Percentiles rank a stretch among this genome's conserved stretches.
These are phyloP conservation scores for Sarocladium brachiariae DNA, from an alignment of 2,329 filamentous ascomycete species.

Conservation along the genomic window DNA sequence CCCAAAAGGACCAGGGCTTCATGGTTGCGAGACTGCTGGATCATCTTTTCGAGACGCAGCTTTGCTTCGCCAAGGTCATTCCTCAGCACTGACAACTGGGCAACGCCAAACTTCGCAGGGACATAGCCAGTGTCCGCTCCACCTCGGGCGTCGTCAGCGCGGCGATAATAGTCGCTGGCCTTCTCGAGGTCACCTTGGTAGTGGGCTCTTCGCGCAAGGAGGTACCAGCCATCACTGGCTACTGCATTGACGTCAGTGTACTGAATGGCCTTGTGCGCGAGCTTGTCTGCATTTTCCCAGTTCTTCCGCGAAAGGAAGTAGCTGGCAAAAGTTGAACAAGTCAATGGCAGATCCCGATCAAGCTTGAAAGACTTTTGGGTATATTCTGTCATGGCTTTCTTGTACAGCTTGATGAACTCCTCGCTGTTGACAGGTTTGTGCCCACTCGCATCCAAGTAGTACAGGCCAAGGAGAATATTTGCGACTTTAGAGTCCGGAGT, in stretches of 20 bases:
- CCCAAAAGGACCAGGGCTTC: slow-evolving; percentile 92
- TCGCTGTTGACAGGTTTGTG: slow-evolving; percentile 77
- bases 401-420: slow-evolving; percentile 78
- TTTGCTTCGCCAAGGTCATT: slow-evolving; percentile 88
- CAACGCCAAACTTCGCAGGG: slow-evolving; percentile 89
- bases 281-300: slow-evolving; percentile 72
- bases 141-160: slow-evolving; percentile 85
- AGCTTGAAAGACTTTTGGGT: slow-evolving; percentile 90
- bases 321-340: slow-evolving; percentile 81
- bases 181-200: slow-evolving; percentile 67
- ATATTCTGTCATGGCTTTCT: slow-evolving; percentile 89
- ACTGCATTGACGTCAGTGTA: slow-evolving; percentile 94
- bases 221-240: slow-evolving; percentile 95
- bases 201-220: slow-evolving; percentile 87
- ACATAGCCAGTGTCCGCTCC: slow-evolving; percentile 86
- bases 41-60: slow-evolving; percentile 87
- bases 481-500: slow-evolving; percentile 79
- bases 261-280: slow-evolving; percentile 90
- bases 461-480: slow-evolving; percentile 82
- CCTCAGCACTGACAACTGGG: slow-evolving; percentile 79
- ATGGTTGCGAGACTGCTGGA: slow-evolving; percentile 73
- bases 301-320: slow-evolving; percentile 84
- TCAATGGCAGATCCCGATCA: slow-evolving; percentile 84
- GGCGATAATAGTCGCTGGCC: slow-evolving; percentile 80
- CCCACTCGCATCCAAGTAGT: slow-evolving; percentile 81